phyloP scores from a whole-genome alignment of 169 alveolate genomes.

The Plasmodium blacklocki region DNA sequence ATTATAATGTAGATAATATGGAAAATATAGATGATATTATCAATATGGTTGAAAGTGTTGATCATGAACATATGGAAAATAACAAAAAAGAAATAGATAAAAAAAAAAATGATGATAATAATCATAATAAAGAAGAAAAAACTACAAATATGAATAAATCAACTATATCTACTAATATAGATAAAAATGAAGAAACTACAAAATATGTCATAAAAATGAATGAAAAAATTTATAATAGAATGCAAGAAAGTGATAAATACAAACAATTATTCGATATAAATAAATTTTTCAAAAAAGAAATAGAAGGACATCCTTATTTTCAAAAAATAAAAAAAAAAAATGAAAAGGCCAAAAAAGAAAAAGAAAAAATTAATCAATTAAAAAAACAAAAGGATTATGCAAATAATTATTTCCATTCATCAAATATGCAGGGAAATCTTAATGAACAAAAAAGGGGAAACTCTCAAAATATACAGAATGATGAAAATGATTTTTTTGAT shows the following conservation, averaged over 20 bases:
- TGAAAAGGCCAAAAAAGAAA: not conserved
- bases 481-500: not conserved
- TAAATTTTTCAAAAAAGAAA: constrained; percentile 27
- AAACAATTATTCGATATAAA: constrained; percentile 31
- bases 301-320: constrained; percentile 7
- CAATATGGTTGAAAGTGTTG: too few species aligned
- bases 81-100: not conserved
- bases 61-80: not conserved
- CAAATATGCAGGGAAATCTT: not conserved
- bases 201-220: constrained; percentile 12
- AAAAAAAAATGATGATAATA: too few species aligned
- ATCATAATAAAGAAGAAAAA: too few species aligned
- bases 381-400: not conserved
- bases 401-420: not conserved
- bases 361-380: constrained; percentile 24
- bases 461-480: not conserved
- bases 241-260: constrained; percentile 20
- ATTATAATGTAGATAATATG: too few species aligned
- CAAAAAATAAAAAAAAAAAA: not conserved
- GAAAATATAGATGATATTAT: too few species aligned
- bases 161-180: too few species aligned
- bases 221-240: constrained; percentile 35
- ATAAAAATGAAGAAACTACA: not conserved
- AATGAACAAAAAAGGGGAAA: not conserved
- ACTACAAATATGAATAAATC: too few species aligned